phyloP scores from a whole-genome alignment of 352 stramenopile genomes.

The Pythium utonaiense region DNA sequence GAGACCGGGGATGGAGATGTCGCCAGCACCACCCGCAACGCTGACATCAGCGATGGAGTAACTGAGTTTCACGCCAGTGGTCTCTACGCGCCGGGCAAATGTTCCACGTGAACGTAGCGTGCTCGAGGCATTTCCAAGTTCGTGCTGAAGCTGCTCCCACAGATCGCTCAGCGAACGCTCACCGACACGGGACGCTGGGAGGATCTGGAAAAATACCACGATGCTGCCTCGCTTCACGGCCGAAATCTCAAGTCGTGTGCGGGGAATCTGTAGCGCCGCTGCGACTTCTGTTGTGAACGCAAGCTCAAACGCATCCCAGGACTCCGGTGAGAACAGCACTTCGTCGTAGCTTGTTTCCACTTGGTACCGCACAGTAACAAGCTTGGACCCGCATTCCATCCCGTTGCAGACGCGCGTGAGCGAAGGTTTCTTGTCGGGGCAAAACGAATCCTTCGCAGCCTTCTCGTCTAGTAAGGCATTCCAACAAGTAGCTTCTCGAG shows the following conservation, averaged over 20 bases:
- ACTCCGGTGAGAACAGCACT: constrained; percentile 54
- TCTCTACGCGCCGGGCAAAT: constrained; percentile 59
- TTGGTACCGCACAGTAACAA: constrained; percentile 60
- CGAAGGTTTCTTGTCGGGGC: constrained; percentile 40
- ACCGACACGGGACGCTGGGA: constrained; percentile 50
- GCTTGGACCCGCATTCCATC: constrained; percentile 71
- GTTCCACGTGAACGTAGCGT: constrained; percentile 61
- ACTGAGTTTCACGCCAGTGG: constrained; percentile 54
- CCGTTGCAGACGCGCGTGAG: constrained; percentile 68
- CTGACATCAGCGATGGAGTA: constrained; percentile 68
- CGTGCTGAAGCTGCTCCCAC: constrained; percentile 50
- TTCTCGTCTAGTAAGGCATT: constrained; percentile 27
- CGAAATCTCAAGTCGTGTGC: constrained; percentile 51
- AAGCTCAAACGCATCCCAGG: constrained; percentile 50
- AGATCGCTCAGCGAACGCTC: constrained; percentile 69
- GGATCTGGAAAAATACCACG: constrained; percentile 59
- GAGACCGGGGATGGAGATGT: constrained; percentile 62
- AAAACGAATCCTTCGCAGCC: constrained; percentile 29
- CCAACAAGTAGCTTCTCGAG: constrained; percentile 38
- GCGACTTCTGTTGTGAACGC: constrained; percentile 67
- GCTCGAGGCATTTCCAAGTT: constrained; percentile 53
- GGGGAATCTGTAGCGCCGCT: constrained; percentile 53
- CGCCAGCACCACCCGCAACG: constrained; percentile 49
- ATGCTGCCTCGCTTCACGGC: constrained; percentile 57
- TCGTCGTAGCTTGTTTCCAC: constrained; percentile 78